phyloP scores from a whole-genome alignment of 306 rosid species.

The Cicer pinnatifidum region DNA sequence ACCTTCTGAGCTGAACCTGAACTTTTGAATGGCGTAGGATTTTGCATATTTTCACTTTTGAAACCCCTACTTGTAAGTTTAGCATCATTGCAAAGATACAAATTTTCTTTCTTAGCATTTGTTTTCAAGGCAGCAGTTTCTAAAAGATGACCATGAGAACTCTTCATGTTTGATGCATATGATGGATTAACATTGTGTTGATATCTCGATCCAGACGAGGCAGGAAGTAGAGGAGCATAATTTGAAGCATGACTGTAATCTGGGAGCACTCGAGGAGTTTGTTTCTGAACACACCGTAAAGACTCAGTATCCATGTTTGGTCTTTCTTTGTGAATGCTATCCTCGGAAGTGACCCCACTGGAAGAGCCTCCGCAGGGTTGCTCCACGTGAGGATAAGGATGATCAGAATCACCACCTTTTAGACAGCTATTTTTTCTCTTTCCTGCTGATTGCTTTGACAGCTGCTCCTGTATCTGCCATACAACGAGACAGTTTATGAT shows the following conservation, averaged over 20 bases:
- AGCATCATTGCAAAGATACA: slow-evolving; percentile 43
- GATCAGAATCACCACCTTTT: slow-evolving; percentile 51
- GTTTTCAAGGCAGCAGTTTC: slow-evolving; percentile 53
- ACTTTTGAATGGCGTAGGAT: slow-evolving; percentile 42
- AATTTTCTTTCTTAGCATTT: slow-evolving; percentile 50
- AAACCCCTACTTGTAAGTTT: slow-evolving; percentile 43
- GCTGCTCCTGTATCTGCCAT: slow-evolving; percentile 55
- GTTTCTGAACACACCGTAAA: slow-evolving; percentile 49
- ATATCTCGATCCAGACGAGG: slow-evolving; percentile 55
- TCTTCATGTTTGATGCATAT: slow-evolving; percentile 57
- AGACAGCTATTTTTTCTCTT: slow-evolving; percentile 47
- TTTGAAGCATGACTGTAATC: slow-evolving; percentile 48
- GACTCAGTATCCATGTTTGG: slow-evolving; percentile 47
- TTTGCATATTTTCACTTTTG: slow-evolving; percentile 47
- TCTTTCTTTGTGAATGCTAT: slow-evolving; percentile 51
- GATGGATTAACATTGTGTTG: slow-evolving; percentile 49
- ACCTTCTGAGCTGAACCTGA: slow-evolving; percentile 56
- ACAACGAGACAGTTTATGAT: slow-evolving; percentile 26
- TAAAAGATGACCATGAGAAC: slow-evolving; percentile 55
- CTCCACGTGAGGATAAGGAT: slow-evolving; percentile 42
- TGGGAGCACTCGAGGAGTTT: slow-evolving; percentile 40
- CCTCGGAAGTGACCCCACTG: slow-evolving; percentile 47
- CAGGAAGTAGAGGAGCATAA: slow-evolving; percentile 46
- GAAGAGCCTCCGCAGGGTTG: slow-evolving; percentile 53
- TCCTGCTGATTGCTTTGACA: slow-evolving; percentile 50